Conservation (phyloP, 2,329 filamentous ascomycete genomes). For the Fusarium sp. region DNA sequence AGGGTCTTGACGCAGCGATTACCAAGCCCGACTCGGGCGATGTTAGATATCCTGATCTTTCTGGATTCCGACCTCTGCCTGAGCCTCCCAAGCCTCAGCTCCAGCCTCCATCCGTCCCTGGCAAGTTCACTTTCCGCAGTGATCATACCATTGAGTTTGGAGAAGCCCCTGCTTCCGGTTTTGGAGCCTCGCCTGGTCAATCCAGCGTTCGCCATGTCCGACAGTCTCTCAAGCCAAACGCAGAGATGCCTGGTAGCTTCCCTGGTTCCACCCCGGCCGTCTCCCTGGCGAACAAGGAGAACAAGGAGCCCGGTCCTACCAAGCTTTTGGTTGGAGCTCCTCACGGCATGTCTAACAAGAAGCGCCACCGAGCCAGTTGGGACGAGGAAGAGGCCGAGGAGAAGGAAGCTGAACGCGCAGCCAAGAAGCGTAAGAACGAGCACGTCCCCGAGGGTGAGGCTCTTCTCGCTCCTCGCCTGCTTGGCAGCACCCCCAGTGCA, state of each 20-base stretch:
- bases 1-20: slow-evolving; percentile 43
- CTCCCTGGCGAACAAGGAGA: slow-evolving; percentile 62
- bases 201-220: slow-evolving; percentile 68
- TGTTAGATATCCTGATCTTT: slow-evolving; percentile 63
- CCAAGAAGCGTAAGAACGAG: slow-evolving; percentile 66
- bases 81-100: slow-evolving; percentile 38
- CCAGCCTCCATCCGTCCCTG: slow-evolving; percentile 55
- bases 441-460: slow-evolving; percentile 60
- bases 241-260: slow-evolving; percentile 64
- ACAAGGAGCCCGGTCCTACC: slow-evolving; percentile 53
- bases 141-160: slow-evolving; percentile 70
- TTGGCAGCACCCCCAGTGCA: slow-evolving; percentile 48
- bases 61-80: slow-evolving; percentile 50
- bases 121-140: slow-evolving; percentile 70
- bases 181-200: slow-evolving; percentile 66
- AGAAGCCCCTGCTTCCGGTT: slow-evolving; percentile 57
- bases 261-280: slow-evolving; percentile 49
- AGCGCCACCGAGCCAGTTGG: slow-evolving; percentile 65
- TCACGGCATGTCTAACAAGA: slow-evolving; percentile 72
- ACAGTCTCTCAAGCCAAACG: slow-evolving; percentile 55
- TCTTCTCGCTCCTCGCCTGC: slow-evolving; percentile 59
- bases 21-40: slow-evolving; percentile 44
- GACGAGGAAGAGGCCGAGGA: slow-evolving; percentile 64
- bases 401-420: slow-evolving; percentile 57
- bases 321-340: slow-evolving; percentile 57